Evolutionary conservation across 257 asterid genomes (phyloP).

Genomic region (Coffea eugenioides): DNA sequence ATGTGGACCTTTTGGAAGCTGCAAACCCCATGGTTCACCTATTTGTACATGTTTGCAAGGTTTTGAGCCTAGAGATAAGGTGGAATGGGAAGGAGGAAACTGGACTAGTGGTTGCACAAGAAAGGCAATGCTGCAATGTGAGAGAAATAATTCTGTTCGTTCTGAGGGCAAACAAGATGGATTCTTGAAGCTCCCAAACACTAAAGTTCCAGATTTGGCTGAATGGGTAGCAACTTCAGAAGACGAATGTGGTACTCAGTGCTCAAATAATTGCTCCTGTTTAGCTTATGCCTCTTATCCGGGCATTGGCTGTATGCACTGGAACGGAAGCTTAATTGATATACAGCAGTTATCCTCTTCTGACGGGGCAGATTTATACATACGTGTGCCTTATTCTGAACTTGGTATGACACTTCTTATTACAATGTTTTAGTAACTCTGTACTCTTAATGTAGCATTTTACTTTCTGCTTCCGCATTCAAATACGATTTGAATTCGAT

Average conservation of each 20-base stretch:
- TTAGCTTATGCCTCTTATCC: slow-evolving; percentile 15
- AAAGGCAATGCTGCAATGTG: slow-evolving; percentile 37
- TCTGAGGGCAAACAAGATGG: slow-evolving; percentile 33
- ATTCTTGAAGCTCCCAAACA: slow-evolving; percentile 35
- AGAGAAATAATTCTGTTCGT: slow-evolving; percentile 9
- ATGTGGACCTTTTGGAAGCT: slow-evolving; percentile 55
- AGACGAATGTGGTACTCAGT: slow-evolving; percentile 33
- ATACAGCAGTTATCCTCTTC: slow-evolving; percentile 28
- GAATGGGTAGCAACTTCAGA: slow-evolving; percentile 24
- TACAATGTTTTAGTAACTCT: no score
- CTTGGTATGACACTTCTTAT: slow-evolving; percentile 25
- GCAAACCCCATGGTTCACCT: slow-evolving; percentile 36
- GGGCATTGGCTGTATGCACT: slow-evolving; percentile 31
- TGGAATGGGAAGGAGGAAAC: slow-evolving; percentile 52
- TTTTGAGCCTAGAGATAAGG: slow-evolving; percentile 34
- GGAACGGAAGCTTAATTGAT: slow-evolving; percentile 33
- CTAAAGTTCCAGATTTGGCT: slow-evolving; percentile 40
- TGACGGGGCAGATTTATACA: slow-evolving; percentile 35
- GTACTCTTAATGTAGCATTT: no score
- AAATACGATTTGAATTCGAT: no score
- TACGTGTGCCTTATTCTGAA: slow-evolving; percentile 51
- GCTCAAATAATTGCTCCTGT: slow-evolving; percentile 33
- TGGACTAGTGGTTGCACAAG: slow-evolving; percentile 61
- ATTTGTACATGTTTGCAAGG: slow-evolving; percentile 57
- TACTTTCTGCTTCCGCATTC: no score